Evolutionary conservation across 352 stramenopile genomes (phyloP).

Genomic region (Pythium vanterpoolii): DNA sequence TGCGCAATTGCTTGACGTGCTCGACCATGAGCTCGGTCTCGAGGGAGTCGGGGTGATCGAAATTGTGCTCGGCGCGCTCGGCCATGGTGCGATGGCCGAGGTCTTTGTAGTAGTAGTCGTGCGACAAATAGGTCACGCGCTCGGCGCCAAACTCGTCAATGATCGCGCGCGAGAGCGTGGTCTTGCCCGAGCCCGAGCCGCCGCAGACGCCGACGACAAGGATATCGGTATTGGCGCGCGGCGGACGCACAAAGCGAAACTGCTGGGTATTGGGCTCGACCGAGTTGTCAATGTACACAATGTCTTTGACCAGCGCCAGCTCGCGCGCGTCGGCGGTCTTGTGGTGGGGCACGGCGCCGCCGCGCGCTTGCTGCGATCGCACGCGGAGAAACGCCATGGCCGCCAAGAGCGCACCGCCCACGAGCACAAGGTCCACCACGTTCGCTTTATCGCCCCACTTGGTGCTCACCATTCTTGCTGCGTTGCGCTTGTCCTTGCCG

Average conservation of each 20-base stretch:
- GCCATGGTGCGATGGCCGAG: slow-evolving; percentile 84
- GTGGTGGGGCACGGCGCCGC: slow-evolving; percentile 39
- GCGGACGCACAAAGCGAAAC: slow-evolving; percentile 43
- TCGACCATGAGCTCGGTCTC: slow-evolving; percentile 94
- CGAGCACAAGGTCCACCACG: slow-evolving; percentile 40
- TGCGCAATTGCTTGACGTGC: slow-evolving; percentile 86
- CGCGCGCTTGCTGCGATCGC: slow-evolving; percentile 38
- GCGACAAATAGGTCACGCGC: slow-evolving; percentile 92
- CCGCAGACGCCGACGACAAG: slow-evolving; percentile 91
- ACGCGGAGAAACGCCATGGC: slow-evolving; percentile 41
- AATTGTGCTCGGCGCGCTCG: slow-evolving; percentile 92
- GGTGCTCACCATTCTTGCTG: slow-evolving; percentile 32
- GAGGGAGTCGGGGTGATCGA: slow-evolving; percentile 96
- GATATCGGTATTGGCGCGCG: slow-evolving; percentile 49
- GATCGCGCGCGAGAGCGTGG: slow-evolving; percentile 88
- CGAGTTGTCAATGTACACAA: slow-evolving; percentile 81
- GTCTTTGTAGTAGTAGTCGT: slow-evolving; percentile 98
- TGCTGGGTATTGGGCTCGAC: slow-evolving; percentile 35
- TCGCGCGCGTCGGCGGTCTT: slow-evolving; percentile 54
- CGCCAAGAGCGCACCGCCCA: slow-evolving; percentile 45
- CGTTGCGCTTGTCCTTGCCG: slow-evolving; percentile 1
- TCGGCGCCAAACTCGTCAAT: slow-evolving; percentile 85
- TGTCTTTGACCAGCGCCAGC: slow-evolving; percentile 79
- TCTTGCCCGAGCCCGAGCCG: slow-evolving; percentile 90
- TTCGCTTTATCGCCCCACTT: slow-evolving; percentile 23